A percentile compares a stretch with the other conserved stretches of the same genome.
Evolutionary conservation across 352 stramenopile genomes (phyloP).

Genomic region (Phytophthora fragariaefolia): DNA sequence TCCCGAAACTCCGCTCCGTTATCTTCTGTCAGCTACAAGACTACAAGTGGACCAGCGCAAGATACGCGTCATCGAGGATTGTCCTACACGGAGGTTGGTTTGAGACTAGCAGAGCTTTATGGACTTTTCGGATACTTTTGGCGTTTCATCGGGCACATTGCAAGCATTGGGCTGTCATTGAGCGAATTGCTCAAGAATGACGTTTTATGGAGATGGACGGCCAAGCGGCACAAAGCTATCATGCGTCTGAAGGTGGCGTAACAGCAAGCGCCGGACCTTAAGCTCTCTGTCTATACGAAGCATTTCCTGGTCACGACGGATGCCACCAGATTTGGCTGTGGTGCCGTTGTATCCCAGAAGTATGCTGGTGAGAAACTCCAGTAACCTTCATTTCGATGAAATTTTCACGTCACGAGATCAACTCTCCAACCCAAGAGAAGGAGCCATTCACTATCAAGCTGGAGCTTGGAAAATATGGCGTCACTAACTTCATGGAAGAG

Average conservation of each 20-base stretch:
- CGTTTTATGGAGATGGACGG: slow-evolving; percentile 19
- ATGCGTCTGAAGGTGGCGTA: slow-evolving; percentile 28
- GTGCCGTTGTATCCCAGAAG: slow-evolving; percentile 2
- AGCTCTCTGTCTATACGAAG: slow-evolving; percentile 20
- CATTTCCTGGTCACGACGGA: background rate
- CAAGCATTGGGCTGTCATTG: slow-evolving; percentile 21
- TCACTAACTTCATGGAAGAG: slow-evolving; percentile 4
- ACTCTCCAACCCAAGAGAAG: slow-evolving; percentile 12
- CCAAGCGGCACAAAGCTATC: slow-evolving; percentile 21
- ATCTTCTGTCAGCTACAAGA: slow-evolving; percentile 13
- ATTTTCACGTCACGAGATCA: slow-evolving; percentile 3
- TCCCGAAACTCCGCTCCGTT: no score
- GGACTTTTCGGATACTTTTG: slow-evolving; percentile 35
- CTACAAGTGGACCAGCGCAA: slow-evolving; percentile 31
- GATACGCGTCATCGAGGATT: slow-evolving; percentile 29
- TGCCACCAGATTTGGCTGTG: background rate
- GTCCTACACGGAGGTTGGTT: background rate
- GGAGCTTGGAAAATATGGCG: slow-evolving; percentile 1
- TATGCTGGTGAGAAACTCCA: background rate
- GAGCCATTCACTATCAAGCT: slow-evolving; percentile 20
- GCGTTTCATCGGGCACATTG: slow-evolving; percentile 34
- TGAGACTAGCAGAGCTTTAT: slow-evolving; percentile 37
- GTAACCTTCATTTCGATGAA: slow-evolving; percentile 10
- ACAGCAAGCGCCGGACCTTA: slow-evolving; percentile 31
- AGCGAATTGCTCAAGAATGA: slow-evolving; percentile 37